phyloP scores from a whole-genome alignment of 2,329 filamentous ascomycete species.

The Chaetomiaceae sp. region DNA sequence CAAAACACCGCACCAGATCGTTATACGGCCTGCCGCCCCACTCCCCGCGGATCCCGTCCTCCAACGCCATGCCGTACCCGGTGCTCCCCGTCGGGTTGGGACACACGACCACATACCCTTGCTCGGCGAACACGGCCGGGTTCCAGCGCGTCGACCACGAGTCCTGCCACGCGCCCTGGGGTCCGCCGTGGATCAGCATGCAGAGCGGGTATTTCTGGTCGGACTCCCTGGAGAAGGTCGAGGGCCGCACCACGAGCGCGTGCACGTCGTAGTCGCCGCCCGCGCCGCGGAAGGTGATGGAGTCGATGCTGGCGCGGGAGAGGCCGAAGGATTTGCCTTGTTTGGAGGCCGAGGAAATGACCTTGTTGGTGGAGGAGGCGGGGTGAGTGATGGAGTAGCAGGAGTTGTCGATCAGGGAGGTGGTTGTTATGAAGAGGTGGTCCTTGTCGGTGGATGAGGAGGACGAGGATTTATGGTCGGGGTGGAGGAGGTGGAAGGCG shows the following conservation, averaged over 20 bases:
- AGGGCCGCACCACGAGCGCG: slow-evolving; percentile 63
- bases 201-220: slow-evolving; percentile 73
- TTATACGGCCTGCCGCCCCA: slow-evolving; percentile 85
- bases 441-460: slow-evolving; percentile 24
- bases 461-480: too few relatives aligned
- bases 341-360: slow-evolving; percentile 61
- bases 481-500: slow-evolving; percentile 49
- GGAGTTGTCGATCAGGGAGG: slow-evolving; percentile 68
- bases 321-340: slow-evolving; percentile 64
- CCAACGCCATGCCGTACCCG: slow-evolving; percentile 73
- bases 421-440: slow-evolving; percentile 61
- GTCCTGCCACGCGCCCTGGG: slow-evolving; percentile 71
- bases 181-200: slow-evolving; percentile 78
- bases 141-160: slow-evolving; percentile 83
- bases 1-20: slow-evolving; percentile 74
- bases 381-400: slow-evolving; percentile 59
- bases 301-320: slow-evolving; percentile 56
- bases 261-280: slow-evolving; percentile 63
- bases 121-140: slow-evolving; percentile 78
- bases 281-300: slow-evolving; percentile 66
- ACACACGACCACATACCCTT: slow-evolving; percentile 77
- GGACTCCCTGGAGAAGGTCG: slow-evolving; percentile 51
- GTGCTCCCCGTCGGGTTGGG: slow-evolving; percentile 83
- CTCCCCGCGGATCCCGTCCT: slow-evolving; percentile 70
- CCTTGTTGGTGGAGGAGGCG: slow-evolving; percentile 31